These are phyloP conservation scores for Plasmodium blacklocki DNA, from an alignment of 169 alveolate genomes.

Conservation along the genomic window DNA sequence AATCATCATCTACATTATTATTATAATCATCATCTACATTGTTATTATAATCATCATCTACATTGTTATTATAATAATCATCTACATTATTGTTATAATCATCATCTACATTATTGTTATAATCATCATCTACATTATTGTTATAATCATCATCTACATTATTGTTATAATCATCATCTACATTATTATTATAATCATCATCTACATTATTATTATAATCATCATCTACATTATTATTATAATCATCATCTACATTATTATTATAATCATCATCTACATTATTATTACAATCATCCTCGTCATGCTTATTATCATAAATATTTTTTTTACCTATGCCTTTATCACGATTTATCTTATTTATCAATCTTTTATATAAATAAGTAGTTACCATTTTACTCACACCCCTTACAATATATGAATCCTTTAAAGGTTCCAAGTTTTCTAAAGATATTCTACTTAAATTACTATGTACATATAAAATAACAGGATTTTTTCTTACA, in stretches of 20 bases:
- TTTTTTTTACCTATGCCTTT: too few species aligned
- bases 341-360: conserved; percentile 15
- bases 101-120: not conserved
- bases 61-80: not conserved
- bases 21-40: not conserved
- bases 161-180: too few species aligned
- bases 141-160: too few species aligned
- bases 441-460: conserved; percentile 73
- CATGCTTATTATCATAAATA: not conserved
- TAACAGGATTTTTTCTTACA: conserved; percentile 64
- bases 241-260: not conserved
- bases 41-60: not conserved
- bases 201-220: not conserved
- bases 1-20: not conserved
- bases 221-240: not conserved
- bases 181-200: conserved; percentile 19
- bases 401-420: conserved; percentile 70
- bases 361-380: conserved; percentile 45
- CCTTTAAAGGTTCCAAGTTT: conserved; percentile 65
- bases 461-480: conserved; percentile 55
- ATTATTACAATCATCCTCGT: conserved; percentile 7
- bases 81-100: not conserved
- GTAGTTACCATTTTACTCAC: conserved; percentile 47
- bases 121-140: too few species aligned
- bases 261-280: not conserved